Evolutionary conservation across 805 yeast species (phyloP).

Genomic region (Yamadazyma sp.): DNA sequence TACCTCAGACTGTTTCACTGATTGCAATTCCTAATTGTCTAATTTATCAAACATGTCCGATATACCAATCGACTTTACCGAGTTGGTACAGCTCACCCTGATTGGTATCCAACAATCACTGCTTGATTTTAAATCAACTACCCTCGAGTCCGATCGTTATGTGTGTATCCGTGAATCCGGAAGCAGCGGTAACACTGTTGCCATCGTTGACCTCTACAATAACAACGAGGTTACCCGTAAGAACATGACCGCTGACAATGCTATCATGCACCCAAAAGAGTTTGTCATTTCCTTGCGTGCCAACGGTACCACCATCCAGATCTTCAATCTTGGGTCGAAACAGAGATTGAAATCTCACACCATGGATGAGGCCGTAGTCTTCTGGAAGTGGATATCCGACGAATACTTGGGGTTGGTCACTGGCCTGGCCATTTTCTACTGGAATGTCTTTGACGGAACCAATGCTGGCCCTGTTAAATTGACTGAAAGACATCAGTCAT

Average conservation of each 20-base stretch:
- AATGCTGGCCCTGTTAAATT: slow-evolving; percentile 75
- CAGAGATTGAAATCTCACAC: slow-evolving; percentile 87
- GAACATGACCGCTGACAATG: slow-evolving; percentile 96
- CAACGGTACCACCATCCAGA: slow-evolving; percentile 92
- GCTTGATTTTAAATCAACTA: slow-evolving; percentile 89
- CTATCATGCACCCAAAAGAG: slow-evolving; percentile 91
- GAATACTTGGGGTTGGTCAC: slow-evolving; percentile 81
- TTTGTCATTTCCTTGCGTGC: slow-evolving; percentile 92
- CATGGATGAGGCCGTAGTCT: slow-evolving; percentile 83
- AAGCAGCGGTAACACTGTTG: slow-evolving; percentile 78
- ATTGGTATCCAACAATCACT: slow-evolving; percentile 83
- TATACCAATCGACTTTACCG: slow-evolving; percentile 96
- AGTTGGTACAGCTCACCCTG: slow-evolving; percentile 82
- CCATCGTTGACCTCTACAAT: slow-evolving; percentile 81
- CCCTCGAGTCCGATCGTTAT: slow-evolving; percentile 89
- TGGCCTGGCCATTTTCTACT: slow-evolving; percentile 67
- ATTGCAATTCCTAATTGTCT: too few species aligned
- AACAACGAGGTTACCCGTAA: slow-evolving; percentile 81
- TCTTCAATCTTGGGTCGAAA: slow-evolving; percentile 84
- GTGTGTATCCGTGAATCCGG: slow-evolving; percentile 75
- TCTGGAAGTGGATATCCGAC: slow-evolving; percentile 90
- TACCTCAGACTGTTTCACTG: too few species aligned
- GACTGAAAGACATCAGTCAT: slow-evolving; percentile 78
- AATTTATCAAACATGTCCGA: slow-evolving; percentile 45
- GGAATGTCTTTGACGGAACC: slow-evolving; percentile 83